phyloP scores from a whole-genome alignment of 148 eudicot genomes.

The Rhododendron williamsianum region DNA sequence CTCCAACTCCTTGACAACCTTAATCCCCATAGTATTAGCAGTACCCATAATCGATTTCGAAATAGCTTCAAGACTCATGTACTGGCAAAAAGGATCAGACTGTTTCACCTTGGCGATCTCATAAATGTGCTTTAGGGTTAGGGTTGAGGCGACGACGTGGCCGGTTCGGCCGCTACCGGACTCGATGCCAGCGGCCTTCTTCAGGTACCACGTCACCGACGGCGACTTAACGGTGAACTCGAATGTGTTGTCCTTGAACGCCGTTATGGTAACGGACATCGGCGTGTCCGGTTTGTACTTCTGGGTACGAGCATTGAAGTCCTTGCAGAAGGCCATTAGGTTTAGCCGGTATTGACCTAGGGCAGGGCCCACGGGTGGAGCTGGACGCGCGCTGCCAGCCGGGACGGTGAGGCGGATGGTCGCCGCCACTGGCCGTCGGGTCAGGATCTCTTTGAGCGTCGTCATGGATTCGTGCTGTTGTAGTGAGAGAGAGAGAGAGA shows the following conservation, averaged over 20 bases:
- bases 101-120: conserved; percentile 88
- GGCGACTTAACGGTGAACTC: conserved; percentile 75
- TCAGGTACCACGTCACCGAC: conserved; percentile 70
- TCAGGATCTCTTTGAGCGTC: conserved; percentile 54
- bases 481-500: conserved; percentile 23
- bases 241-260: conserved; percentile 79
- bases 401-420: conserved; percentile 89
- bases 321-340: conserved; percentile 91
- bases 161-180: conserved; percentile 62
- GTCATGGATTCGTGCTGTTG: conserved; percentile 27
- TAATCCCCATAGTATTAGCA: conserved; percentile 81
- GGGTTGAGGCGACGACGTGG: conserved; percentile 47
- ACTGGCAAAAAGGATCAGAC: conserved; percentile 54
- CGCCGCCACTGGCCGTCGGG: conserved; percentile 68
- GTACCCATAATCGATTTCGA: conserved; percentile 77
- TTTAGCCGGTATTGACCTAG: conserved; percentile 76
- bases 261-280: conserved; percentile 68
- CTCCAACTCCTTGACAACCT: conserved; percentile 63
- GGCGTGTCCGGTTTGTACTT: conserved; percentile 85
- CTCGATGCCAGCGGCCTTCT: conserved; percentile 76
- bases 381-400: conserved; percentile 75
- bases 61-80: conserved; percentile 57
- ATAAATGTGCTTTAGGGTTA: conserved; percentile 66
- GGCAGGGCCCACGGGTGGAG: conserved; percentile 82
- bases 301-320: conserved; percentile 86